Percentiles rank a stretch among this genome's conserved stretches.
Evolutionary conservation across 805 yeast genomes (phyloP).

Genomic region (Yamadazyma nakazawae): DNA sequence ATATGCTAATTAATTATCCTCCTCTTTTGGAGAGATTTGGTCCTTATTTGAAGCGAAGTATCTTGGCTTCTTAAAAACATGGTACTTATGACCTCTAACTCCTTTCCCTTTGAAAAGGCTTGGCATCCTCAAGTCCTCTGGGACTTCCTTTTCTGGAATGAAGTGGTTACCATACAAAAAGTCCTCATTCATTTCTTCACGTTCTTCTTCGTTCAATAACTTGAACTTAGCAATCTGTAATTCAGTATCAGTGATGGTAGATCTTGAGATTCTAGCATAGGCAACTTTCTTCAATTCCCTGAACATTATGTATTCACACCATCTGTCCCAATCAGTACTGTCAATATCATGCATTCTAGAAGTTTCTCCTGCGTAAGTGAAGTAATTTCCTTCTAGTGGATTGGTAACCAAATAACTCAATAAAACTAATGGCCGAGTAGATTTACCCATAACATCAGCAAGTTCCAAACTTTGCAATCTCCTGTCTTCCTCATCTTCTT

Average conservation of each 20-base stretch:
- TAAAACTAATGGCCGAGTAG: conserved; percentile 79
- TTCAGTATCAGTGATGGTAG: conserved; percentile 95
- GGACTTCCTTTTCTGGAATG: conserved; percentile 54
- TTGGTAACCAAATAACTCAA: conserved; percentile 87
- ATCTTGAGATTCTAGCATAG: conserved; percentile 90
- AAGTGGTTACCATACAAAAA: conserved; percentile 54
- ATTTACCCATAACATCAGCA: conserved; percentile 74
- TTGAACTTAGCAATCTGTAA: conserved; percentile 92
- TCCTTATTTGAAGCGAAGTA: conserved; percentile 48
- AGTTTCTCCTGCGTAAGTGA: conserved; percentile 79
- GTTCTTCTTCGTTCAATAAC: conserved; percentile 41
- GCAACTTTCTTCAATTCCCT: conserved; percentile 84
- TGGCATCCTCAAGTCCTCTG: conserved; percentile 72
- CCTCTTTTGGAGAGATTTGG: not conserved
- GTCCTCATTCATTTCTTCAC: conserved; percentile 28
- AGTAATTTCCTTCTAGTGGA: conserved; percentile 87
- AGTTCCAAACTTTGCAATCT: conserved; percentile 77
- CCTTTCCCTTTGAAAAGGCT: conserved; percentile 80
- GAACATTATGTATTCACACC: conserved; percentile 96
- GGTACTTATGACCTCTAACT: conserved; percentile 88
- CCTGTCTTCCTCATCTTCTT: conserved; percentile 94
- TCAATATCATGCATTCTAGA: conserved; percentile 94
- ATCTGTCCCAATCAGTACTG: conserved; percentile 90
- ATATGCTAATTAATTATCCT: not conserved
- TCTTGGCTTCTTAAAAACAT: conserved; percentile 92